Percentiles rank a stretch among this genome's conserved stretches.
Evolutionary conservation across 1,284 basidiomycete genomes (phyloP).

Genomic region (Cryptococcus sp.): DNA sequence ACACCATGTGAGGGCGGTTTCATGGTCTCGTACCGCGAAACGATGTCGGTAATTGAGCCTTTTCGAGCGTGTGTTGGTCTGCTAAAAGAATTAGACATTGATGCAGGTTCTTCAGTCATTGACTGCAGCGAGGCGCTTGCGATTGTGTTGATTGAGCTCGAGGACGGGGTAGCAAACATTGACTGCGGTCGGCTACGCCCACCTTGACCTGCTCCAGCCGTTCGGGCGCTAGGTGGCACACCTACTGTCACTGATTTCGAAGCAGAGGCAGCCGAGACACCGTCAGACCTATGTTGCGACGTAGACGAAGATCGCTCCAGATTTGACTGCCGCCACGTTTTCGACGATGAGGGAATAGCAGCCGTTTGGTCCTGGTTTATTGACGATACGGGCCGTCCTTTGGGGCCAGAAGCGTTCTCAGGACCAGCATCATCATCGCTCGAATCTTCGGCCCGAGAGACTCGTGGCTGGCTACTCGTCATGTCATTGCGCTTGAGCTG

Average conservation of each 20-base stretch:
- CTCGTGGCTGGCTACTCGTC: not conserved
- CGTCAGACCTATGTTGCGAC: not conserved
- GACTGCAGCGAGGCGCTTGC: slow-evolving; percentile 5
- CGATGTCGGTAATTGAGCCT: slow-evolving; percentile 50
- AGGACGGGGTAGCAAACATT: slow-evolving; percentile 29
- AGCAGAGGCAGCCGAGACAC: not conserved
- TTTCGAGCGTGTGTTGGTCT: slow-evolving; percentile 35
- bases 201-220: not conserved
- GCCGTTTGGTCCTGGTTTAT: not conserved
- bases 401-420: slow-evolving; percentile 27
- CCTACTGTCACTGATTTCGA: slow-evolving; percentile 13
- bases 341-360: slow-evolving; percentile 5
- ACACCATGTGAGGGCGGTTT: slow-evolving; percentile 12
- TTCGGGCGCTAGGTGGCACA: slow-evolving; percentile 1
- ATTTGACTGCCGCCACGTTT: not conserved
- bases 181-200: slow-evolving; percentile 31
- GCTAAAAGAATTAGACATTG: not conserved
- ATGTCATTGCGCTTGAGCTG: not conserved
- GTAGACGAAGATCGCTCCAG: not conserved
- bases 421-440: slow-evolving; percentile 44
- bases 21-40: slow-evolving; percentile 44
- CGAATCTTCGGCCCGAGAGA: slow-evolving; percentile 25
- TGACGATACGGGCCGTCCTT: slow-evolving; percentile 5
- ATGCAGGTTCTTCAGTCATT: slow-evolving; percentile 8
- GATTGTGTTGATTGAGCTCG: slow-evolving; percentile 9